Base-by-base conservation (phyloP, 306 rosid genomes). In the Vigna radiata region DNA sequence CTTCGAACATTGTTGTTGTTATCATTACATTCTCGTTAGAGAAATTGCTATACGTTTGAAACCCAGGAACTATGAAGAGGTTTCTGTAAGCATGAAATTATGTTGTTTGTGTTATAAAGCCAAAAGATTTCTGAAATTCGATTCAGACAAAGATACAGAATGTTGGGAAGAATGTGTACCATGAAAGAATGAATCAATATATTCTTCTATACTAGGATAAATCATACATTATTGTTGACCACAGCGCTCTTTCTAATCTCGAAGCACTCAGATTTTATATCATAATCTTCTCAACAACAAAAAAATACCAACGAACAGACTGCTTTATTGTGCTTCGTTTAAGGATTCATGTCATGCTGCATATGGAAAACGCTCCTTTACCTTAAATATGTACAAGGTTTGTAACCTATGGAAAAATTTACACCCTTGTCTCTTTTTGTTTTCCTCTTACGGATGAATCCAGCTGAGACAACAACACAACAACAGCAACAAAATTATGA, bases 381-480 rank as follows among this genome's bases (percentile, higher is more conserved):
- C 39, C 75, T 50, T 36, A 72, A 50, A 65, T 88, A 85, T 83
- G 82, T 76, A 90, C 92, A 88, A 73, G 59, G 70, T 44, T 81
- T 33, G 62, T 44, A 72, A 41, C 58, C 76, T 47, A 46, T 37
- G 80, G 16, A 76, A 75, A 80, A 85, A 84, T 90, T 64, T 83
- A 82, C 88, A 85, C 7, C 86, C 15, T 43, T 56, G 8, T 23
- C 43, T 4, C 7, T 33, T 76, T 41, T 8, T 9, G 10, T 41
- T 41, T 9, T 41, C 41, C 10, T 41, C 6, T 73, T 25, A 76
- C 6, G 36, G 8, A 73, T 64, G 50, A 78, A 59, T 65, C 68
- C 25, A 44, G 54, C 72, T 0, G 37, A 1, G 41, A 1, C 2
- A 81, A 53, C 25, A 8, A 39, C 11, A 8, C 33, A 29, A 7